phyloP scores from a whole-genome alignment of 805 yeast genomes.

The Priceomyces melissophilus region DNA sequence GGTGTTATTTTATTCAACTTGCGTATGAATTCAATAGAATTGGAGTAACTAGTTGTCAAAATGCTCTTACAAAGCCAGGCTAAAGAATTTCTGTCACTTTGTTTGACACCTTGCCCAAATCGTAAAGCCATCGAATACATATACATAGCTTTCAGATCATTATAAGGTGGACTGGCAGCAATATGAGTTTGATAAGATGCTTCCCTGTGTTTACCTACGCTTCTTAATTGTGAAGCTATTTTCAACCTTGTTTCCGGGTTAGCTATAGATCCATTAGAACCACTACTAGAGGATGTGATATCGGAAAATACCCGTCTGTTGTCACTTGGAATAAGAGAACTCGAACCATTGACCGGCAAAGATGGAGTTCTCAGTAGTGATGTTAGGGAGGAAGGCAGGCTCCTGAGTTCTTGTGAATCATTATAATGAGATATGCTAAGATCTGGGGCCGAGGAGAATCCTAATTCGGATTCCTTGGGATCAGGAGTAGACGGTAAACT shows the following conservation, averaged over 20 bases:
- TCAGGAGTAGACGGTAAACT: neutral
- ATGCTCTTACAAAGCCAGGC: slow-evolving; percentile 56
- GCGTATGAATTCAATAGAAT: slow-evolving; percentile 13
- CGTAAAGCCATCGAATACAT: slow-evolving; percentile 65
- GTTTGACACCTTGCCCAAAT: slow-evolving; percentile 65
- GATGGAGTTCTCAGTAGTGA: slow-evolving; percentile 8
- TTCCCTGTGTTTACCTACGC: slow-evolving; percentile 59
- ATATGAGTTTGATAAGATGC: slow-evolving; percentile 65
- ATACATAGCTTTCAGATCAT: slow-evolving; percentile 57
- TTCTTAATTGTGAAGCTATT: slow-evolving; percentile 48
- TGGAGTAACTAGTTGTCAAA: slow-evolving; percentile 10
- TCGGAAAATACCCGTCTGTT: slow-evolving; percentile 12
- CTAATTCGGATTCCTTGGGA: neutral
- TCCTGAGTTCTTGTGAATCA: neutral
- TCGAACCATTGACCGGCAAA: slow-evolving; percentile 3
- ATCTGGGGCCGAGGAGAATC: neutral
- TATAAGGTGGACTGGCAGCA: slow-evolving; percentile 60
- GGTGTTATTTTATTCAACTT: slow-evolving; percentile 24
- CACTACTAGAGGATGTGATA: slow-evolving; percentile 1
- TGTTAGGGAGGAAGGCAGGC: neutral
- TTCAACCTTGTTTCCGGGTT: slow-evolving; percentile 34
- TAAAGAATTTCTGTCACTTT: slow-evolving; percentile 52
- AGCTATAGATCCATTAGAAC: slow-evolving; percentile 3
- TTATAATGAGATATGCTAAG: neutral
- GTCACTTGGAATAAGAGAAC: slow-evolving; percentile 1